Percentiles rank a stretch among this genome's conserved stretches.
Conservation (phyloP, 2,329 filamentous ascomycete species). For the Corynespora cassiicola region DNA sequence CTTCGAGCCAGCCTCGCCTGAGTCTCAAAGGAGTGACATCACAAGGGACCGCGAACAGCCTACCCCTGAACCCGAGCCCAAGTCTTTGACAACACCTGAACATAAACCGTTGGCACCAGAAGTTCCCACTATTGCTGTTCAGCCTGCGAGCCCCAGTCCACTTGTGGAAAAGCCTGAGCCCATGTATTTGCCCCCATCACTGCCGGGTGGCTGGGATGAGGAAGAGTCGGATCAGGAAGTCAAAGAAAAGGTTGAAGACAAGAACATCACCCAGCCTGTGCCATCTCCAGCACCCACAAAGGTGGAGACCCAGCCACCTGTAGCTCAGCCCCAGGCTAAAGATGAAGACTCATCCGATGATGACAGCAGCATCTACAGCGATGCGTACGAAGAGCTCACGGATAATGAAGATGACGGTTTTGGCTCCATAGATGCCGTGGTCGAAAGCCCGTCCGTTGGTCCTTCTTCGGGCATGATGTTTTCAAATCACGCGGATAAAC, state of each 20-base stretch:
- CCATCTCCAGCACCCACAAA: constrained; percentile 1
- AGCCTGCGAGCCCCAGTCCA: constrained; percentile 43
- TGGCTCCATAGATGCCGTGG: constrained; percentile 74
- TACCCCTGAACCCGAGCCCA: constrained; percentile 29
- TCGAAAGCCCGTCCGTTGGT: constrained; percentile 62
- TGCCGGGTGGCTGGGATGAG: constrained; percentile 40
- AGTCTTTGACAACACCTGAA: constrained; percentile 30
- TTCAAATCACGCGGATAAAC: constrained; percentile 30
- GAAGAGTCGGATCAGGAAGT: constrained; percentile 28
- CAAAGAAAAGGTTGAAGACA: constrained; percentile 3
- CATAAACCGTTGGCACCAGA: constrained; percentile 18
- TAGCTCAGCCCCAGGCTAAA: constrained; percentile 4
- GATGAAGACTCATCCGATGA: constrained; percentile 41
- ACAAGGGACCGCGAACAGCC: constrained; percentile 11
- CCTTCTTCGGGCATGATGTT: constrained; percentile 27
- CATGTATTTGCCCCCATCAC: constrained; percentile 29
- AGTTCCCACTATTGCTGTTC: constrained; percentile 42
- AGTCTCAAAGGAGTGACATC: not conserved
- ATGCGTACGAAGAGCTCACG: constrained; percentile 76
- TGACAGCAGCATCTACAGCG: constrained; percentile 70
- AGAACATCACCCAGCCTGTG: constrained; percentile 12
- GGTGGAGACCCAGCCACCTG: not conserved
- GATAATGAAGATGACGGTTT: constrained; percentile 72
- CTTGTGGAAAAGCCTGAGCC: constrained; percentile 28
- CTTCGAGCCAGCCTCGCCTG: constrained; percentile 15